phyloP scores from a whole-genome alignment of 345 rosid genomes.

The Aquilaria sinensis region DNA sequence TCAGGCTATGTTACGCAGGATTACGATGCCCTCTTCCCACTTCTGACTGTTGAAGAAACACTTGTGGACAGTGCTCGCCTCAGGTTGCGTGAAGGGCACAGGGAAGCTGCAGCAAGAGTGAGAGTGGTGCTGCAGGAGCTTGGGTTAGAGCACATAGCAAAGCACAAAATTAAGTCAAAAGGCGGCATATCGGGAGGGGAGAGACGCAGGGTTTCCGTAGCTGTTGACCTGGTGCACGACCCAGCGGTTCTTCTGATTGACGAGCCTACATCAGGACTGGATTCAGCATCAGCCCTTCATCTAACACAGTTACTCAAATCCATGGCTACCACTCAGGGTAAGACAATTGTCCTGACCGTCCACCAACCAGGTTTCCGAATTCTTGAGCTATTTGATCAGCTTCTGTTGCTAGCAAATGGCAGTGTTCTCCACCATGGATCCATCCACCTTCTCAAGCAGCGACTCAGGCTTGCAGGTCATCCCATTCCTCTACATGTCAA shows the following conservation, averaged over 20 bases:
- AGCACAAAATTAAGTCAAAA: conserved; percentile 47
- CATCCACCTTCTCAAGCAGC: conserved; percentile 39
- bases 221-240: conserved; percentile 82
- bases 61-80: conserved; percentile 64
- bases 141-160: conserved; percentile 53
- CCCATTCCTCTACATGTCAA: conserved; percentile 57
- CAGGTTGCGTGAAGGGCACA: conserved; percentile 43
- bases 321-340: conserved; percentile 56
- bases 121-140: conserved; percentile 54
- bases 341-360: conserved; percentile 66
- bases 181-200: conserved; percentile 82
- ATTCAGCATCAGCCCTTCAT: conserved; percentile 79
- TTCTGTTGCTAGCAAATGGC: conserved; percentile 63
- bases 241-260: conserved; percentile 72
- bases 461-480: conserved; percentile 46
- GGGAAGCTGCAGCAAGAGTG: conserved; percentile 42
- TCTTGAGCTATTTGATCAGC: conserved; percentile 53
- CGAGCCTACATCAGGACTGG: conserved; percentile 89
- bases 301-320: conserved; percentile 51
- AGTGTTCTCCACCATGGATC: conserved; percentile 49
- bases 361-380: conserved; percentile 89
- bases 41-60: conserved; percentile 80
- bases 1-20: conserved; percentile 88
- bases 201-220: conserved; percentile 74
- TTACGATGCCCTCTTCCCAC: conserved; percentile 60